Conservation (phyloP, 768 basidiomycete genomes). For the Boletus tylopilopsis region DNA sequence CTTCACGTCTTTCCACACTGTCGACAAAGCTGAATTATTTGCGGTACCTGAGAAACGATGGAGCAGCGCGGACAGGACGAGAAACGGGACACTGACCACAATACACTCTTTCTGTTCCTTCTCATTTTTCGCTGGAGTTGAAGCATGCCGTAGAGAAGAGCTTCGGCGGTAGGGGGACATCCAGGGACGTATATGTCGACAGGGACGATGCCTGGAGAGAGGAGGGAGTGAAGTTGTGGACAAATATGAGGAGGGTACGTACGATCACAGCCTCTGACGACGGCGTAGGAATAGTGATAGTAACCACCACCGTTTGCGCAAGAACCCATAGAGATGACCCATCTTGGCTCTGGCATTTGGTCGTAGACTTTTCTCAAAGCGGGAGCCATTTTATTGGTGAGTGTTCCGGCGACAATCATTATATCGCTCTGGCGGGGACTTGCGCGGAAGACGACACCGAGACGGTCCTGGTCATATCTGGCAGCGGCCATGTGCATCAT, state of each 20-base stretch:
- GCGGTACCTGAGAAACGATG: constrained; percentile 22
- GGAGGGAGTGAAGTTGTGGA: constrained; percentile 6
- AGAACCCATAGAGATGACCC: constrained; percentile 99
- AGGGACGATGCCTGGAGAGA: constrained; percentile 80
- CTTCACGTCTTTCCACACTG: not conserved
- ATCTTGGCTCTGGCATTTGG: constrained; percentile 99
- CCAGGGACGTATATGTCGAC: constrained; percentile 99
- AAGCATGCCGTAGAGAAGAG: constrained; percentile 93
- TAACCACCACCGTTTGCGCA: constrained; percentile 98
- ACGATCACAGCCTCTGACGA: constrained; percentile 98
- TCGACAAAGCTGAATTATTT: constrained; percentile 16
- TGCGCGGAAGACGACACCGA: constrained; percentile 98
- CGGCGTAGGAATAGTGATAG: constrained; percentile 98
- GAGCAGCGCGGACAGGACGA: not conserved
- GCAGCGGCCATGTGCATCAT: constrained; percentile 99
- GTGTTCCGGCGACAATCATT: constrained; percentile 98
- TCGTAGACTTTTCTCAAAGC: constrained; percentile 95
- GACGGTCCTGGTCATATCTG: constrained; percentile 95
- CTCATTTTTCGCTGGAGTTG: constrained; percentile 97
- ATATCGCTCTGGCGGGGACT: constrained; percentile 96
- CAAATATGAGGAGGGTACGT: constrained; percentile 30
- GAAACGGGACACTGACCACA: constrained; percentile 56
- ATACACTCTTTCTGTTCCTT: constrained; percentile 76
- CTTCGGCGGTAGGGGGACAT: constrained; percentile 94
- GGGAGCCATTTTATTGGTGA: constrained; percentile 99